Base-by-base conservation (phyloP, 805 yeast species). In the Candida quercuum region DNA sequence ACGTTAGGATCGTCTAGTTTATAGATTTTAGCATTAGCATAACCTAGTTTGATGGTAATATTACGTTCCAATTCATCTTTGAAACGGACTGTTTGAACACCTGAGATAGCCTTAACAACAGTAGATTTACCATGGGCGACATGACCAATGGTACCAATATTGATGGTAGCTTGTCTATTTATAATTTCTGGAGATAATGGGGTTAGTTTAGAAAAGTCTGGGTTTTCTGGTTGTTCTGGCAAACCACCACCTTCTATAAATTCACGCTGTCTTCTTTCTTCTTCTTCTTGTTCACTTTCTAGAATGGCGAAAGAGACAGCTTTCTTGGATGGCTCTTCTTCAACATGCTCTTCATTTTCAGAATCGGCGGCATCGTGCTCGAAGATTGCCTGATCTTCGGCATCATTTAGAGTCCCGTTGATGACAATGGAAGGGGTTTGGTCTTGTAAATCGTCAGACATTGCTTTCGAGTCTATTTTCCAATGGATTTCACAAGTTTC, bases 51-150 rank as follows among this genome's bases (percentile, higher is more conserved):
- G 63, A 93, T 93, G 56, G 99, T 93, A 72, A 93, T 93, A 57
- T 93, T 93, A 78, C 99, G 87, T 74, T 93, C 99, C 60, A 93
- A 76, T 71, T 93, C 99, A 69, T 91, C 95, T 74, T 93, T 93
- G 76, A 93, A 93, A 69, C 99, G 84, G 47, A 93, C 99, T 16
- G 99, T 93, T 64, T 94, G 99, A 32, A 94, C 98, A 46, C 99
- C 98, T 3, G 98, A 89, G 51, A 93, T 93, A 47, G 96, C 96
- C 66, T 89, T 82, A 30, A 87, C 96, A 26, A 87, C 96, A 10
- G 96, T 87, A 40, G 88, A 78, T 64, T 87, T 87, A 66, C 96
- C 96, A 71, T 87, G 96, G 40, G 96, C 96, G 51, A 87, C 96
- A 66, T 86, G 96, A 45, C 95, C 96, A 63, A 87, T 87, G 42